Evolutionary conservation across 129 eudicot genomes (phyloP).

Genomic region (sunflower (Helianthus annuus)): DNA sequence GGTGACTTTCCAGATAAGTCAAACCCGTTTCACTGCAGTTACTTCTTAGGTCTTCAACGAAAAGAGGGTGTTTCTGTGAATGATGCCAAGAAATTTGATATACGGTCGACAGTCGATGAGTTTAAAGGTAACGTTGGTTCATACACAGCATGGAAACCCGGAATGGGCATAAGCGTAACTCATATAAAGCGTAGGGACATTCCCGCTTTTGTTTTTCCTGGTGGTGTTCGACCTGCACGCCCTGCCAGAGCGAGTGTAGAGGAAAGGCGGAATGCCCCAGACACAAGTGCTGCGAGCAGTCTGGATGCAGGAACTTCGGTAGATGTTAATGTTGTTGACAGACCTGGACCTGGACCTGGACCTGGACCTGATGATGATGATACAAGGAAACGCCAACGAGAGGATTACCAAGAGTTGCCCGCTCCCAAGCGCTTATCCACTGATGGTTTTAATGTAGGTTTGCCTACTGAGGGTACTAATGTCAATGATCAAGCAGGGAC

Average conservation of each 20-base stretch:
- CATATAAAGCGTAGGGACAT: conserved; percentile 66
- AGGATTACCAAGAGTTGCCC: conserved; percentile 42
- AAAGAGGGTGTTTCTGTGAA: conserved; percentile 63
- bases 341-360: not conserved
- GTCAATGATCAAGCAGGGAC: conserved; percentile 28
- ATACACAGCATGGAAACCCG: conserved; percentile 66
- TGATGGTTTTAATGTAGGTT: conserved; percentile 23
- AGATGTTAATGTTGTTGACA: conserved; percentile 26
- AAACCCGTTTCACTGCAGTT: conserved; percentile 63
- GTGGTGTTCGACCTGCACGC: conserved; percentile 75
- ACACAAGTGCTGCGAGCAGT: conserved; percentile 33
- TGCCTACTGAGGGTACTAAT: conserved; percentile 16
- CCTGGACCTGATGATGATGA: conserved; percentile 10
- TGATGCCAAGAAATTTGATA: conserved; percentile 80
- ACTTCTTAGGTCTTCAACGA: conserved; percentile 86
- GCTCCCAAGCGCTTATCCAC: conserved; percentile 23
- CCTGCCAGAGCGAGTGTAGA: conserved; percentile 51
- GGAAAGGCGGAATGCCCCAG: conserved; percentile 40
- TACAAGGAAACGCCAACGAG: conserved; percentile 47
- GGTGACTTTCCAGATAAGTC: conserved; percentile 74
- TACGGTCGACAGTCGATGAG: conserved; percentile 84
- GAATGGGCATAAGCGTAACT: conserved; percentile 74
- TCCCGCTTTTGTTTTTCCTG: conserved; percentile 89
- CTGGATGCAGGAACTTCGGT: conserved; percentile 22
- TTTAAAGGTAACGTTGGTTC: conserved; percentile 67